Base-by-base conservation (phyloP, 257 asterid species). In the Nemophila menziesii region DNA sequence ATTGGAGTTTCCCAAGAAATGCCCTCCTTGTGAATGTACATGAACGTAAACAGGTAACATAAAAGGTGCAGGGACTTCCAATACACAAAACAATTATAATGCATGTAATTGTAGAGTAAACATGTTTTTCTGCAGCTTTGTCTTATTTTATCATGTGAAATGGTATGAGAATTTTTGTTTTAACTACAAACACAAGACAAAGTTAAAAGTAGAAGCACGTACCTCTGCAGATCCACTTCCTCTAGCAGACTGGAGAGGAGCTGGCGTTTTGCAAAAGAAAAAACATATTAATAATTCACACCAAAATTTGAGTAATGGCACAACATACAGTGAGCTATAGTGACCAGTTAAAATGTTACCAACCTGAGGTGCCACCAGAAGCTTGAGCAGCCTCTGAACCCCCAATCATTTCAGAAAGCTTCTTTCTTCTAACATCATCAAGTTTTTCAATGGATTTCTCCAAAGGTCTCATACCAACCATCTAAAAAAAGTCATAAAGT, bases 391-490 rank as follows among this genome's bases (percentile, higher is more conserved):
- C 87, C 24, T 78, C 62, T 33, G 85, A 55, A 53, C 82, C 77
- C 63, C 70, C 94, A 65, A 90, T 90, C 99, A 90, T 81, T 68
- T 90, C 99, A 11, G 99, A 79, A 49, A 90, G 63, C 63, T 85
- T 90, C 70, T 90, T 90, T 71, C 69, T 75, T 68, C 94, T 77
- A 43, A 90, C 75, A 46, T 90, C 99, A 43, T 90, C 99, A 51
- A 90, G 77, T 72, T 90, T 90, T 63, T 85, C 94, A 59, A 85
- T 57, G 3, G 92, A 75, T 75, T 73, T 90, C 61, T 90, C 99
- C 73, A 90, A 65, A 38, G 99, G 96, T 66, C 99, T 74, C 94
- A 85, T 90, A 55, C 99, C 94, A 67, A 85, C 99, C 70, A 72
- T 67, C 96, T 87, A 68, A 68, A 40, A 43, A 40, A 37, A 37